phyloP scores from a whole-genome alignment of 2,329 filamentous ascomycete species.

The Sporothrix mexicana region DNA sequence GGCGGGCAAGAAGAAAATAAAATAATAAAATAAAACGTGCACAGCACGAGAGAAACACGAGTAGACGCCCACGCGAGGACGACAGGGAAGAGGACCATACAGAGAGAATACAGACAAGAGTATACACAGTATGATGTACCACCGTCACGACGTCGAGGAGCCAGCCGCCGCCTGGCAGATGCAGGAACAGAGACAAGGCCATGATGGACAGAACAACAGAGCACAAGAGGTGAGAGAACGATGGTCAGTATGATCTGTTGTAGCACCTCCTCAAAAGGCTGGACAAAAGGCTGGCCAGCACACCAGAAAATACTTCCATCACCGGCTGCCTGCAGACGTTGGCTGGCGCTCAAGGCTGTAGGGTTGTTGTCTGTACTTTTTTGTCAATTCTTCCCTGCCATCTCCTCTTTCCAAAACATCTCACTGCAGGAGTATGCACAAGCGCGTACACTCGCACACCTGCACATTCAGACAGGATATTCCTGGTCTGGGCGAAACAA shows the following conservation, averaged over 20 bases:
- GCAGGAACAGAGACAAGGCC: slow-evolving; percentile 26
- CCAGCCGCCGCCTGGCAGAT: slow-evolving; percentile 27
- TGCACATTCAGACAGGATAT: slow-evolving; percentile 2
- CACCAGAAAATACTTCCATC: neutral
- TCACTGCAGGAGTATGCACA: neutral
- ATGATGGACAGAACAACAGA: neutral
- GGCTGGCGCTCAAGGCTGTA: no score
- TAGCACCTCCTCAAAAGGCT: neutral
- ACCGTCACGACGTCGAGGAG: neutral
- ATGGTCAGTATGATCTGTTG: neutral
- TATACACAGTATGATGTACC: neutral
- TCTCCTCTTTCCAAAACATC: slow-evolving; percentile 14
- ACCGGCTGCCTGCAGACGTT: slow-evolving; percentile 1
- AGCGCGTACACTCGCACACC: neutral
- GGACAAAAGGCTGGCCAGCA: neutral
- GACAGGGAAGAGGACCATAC: neutral
- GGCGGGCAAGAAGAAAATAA: neutral
- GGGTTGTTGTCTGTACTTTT: neutral
- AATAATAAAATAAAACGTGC: neutral
- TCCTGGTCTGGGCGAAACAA: neutral
- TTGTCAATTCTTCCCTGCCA: neutral
- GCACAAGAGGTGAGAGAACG: neutral
- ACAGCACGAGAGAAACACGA: neutral
- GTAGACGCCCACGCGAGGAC: neutral
- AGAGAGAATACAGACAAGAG: neutral